phyloP scores from a whole-genome alignment of 2,329 filamentous ascomycete species.

The Pseudocercospora musae region DNA sequence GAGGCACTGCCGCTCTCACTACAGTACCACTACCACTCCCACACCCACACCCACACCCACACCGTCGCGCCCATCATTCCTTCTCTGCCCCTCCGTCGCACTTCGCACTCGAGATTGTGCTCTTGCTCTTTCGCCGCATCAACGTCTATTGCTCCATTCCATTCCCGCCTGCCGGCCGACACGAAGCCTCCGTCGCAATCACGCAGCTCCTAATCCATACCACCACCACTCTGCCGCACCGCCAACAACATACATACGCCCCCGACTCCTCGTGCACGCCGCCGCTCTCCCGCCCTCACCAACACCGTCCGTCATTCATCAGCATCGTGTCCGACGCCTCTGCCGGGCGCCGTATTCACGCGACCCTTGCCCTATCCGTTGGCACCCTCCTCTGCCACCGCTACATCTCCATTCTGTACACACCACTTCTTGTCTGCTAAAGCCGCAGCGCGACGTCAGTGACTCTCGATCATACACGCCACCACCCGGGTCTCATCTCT shows the following conservation, averaged over 20 bases:
- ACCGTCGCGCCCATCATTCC: conserved; percentile 1
- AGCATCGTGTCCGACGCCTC: background rate
- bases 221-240: background rate
- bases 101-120: conserved; percentile 3
- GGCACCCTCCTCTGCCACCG: background rate
- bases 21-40: too few species aligned
- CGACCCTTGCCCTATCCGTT: background rate
- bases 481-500: conserved; percentile 11
- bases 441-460: conserved; percentile 2
- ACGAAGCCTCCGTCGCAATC: conserved; percentile 4
- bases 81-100: background rate
- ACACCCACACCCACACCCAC: too few species aligned
- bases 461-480: conserved; percentile 7
- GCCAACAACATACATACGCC: background rate
- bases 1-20: too few species aligned
- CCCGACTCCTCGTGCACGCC: background rate
- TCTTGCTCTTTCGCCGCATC: conserved; percentile 4
- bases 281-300: background rate
- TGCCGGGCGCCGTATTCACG: background rate
- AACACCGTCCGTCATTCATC: background rate
- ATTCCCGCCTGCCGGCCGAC: background rate
- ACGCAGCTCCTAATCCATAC: conserved; percentile 1
- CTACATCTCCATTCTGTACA: background rate
- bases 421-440: background rate
- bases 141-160: conserved; percentile 3